Base-by-base conservation (phyloP, 164 flowering plant genomes). In the Akebia trifoliata region DNA sequence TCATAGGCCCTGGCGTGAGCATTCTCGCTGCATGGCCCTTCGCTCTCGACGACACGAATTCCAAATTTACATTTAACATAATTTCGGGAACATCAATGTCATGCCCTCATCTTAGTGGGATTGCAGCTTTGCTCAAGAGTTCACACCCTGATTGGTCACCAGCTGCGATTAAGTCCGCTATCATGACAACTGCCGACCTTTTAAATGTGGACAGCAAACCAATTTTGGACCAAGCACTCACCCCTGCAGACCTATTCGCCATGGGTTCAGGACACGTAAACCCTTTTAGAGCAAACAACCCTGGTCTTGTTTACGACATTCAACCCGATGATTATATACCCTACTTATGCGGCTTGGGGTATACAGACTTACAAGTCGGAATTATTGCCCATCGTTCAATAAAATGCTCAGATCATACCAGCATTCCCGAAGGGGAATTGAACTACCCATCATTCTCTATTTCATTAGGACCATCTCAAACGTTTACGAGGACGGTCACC, bases 111-210 rank as follows among this genome's bases (percentile, higher is more conserved):
- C 80, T 84, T 3, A 70, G 77, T 28, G 86, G 90, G 18, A 57
- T 79, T 28, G 81, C 82, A 0, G 85, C 83, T 2, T 58, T 84
- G 67, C 72, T 81, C 42, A 81, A 72, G 59, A 63, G 70, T 56
- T 18, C 74, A 0, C 86, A 84, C 57, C 87, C 82, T 1, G 72
- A 74, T 12, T 80, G 85, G 90, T 70, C 84, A 1, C 85, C 86
- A 0, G 80, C 84, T 0, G 83, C 83, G 15, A 76, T 81, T 10
- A 75, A 74, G 32, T 83, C 84, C 0, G 81, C 82, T 1, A 74
- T 83, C 54, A 79, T 81, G 84, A 84, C 85, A 4, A 64, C 83
- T 7, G 81, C 85, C 6, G 61, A 75, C 26, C 26, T 47, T 0
- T 1, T 54, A 6, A 80, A 76, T 61, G 60, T 64, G 3, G 62